phyloP scores from a whole-genome alignment of 2,329 filamentous ascomycete species.

The Penicillium sp. region DNA sequence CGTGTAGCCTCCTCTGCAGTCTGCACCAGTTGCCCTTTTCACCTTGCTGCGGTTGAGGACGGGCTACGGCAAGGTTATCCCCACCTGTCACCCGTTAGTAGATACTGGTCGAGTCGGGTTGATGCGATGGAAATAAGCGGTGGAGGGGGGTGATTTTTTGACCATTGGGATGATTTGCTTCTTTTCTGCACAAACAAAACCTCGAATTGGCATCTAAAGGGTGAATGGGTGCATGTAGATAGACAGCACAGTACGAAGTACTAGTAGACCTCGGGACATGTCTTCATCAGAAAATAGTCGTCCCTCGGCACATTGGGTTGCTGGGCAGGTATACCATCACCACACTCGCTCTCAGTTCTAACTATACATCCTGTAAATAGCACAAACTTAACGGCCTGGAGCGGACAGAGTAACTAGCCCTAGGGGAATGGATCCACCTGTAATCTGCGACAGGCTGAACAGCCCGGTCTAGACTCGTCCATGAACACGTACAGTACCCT shows the following conservation, averaged over 20 bases:
- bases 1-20: conserved; percentile 6
- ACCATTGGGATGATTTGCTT: too few species aligned
- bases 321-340: not conserved
- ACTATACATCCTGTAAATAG: not conserved
- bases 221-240: too few species aligned
- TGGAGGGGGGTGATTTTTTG: not conserved
- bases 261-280: too few species aligned
- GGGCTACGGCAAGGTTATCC: conserved; percentile 19
- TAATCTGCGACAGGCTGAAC: too few species aligned
- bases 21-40: conserved; percentile 15
- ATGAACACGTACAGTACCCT: not conserved
- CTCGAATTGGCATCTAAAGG: too few species aligned
- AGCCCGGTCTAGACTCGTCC: conserved; percentile 8
- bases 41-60: conserved; percentile 10
- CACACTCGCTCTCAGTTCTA: not conserved
- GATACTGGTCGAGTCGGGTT: not conserved
- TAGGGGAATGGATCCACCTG: not conserved
- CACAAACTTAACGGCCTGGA: not conserved
- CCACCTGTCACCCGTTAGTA: conserved; percentile 4
- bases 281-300: too few species aligned
- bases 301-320: not conserved
- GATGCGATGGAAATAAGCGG: conserved; percentile 17
- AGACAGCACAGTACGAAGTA: too few species aligned
- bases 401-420: not conserved
- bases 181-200: too few species aligned